Base-by-base conservation (phyloP, 768 basidiomycete species). In the Lactarius hengduanensis region DNA sequence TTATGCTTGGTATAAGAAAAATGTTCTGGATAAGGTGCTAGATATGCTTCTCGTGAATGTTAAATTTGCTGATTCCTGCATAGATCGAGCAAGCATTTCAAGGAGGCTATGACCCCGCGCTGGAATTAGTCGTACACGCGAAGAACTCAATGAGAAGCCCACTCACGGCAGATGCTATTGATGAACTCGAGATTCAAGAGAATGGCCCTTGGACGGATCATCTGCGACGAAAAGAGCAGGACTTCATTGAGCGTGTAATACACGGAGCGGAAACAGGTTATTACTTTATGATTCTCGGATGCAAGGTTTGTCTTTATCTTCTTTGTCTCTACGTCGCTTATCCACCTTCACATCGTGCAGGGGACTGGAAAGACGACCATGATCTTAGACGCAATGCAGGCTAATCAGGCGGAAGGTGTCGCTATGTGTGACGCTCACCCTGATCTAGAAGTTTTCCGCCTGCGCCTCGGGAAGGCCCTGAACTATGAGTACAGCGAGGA, bases 401-500 rank as follows among this genome's bases (percentile, higher is more conserved):
- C 82, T 4, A 87, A 86, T 69, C 78, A 86, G 61, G 93, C 92
- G 4, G 84, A 86, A 45, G 84, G 90, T 45, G 84, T 90, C 32
- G 84, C 88, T 10, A 83, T 92, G 78, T 89, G 87, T 72, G 91
- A 92, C 73, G 92, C 89, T 16, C 92, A 94, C 75, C 90, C 90
- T 22, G 91, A 94, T 76, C 80, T 95, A 20, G 91, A 94, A 74
- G 90, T 95, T 38, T 93, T 96, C 78, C 82, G 89, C 63, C 81
- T 94, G 47, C 86, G 92, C 50, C 81, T 96, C 30, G 94, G 94
- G 57, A 93, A 93, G 75, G 87, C 91, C 13, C 77, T 94, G 50
- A 91, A 94, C 71, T 94, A 87, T 72, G 94, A 96, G 74, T 94
- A 83, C 78, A 87, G 90, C 68, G 91, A 92, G 77, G 90, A 92